Evolutionary conservation across 2,329 filamentous ascomycete genomes (phyloP).

Genomic region (Talaromyces sp.): DNA sequence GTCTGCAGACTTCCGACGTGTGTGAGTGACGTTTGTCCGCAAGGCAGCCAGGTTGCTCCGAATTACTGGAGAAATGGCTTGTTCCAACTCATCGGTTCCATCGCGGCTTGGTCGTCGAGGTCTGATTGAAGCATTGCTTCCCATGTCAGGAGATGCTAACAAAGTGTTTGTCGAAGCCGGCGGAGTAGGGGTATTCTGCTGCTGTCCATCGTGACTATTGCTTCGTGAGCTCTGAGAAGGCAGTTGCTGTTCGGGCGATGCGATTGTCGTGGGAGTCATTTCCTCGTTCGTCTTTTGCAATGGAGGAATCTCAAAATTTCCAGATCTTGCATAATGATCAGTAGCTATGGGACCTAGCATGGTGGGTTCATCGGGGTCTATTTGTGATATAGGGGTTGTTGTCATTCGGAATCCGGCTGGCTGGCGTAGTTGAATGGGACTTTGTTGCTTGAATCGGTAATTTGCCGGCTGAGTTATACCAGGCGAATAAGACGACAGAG

Average conservation of each 20-base stretch:
- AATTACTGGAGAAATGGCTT: constrained; percentile 52
- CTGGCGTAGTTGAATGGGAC: constrained; percentile 17
- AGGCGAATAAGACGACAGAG: constrained; percentile 49
- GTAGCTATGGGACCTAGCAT: constrained; percentile 18
- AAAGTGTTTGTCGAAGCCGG: not conserved
- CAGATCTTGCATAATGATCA: constrained; percentile 15
- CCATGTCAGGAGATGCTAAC: constrained; percentile 1
- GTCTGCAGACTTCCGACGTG: constrained; percentile 50
- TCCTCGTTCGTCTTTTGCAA: constrained; percentile 7
- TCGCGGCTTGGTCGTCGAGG: constrained; percentile 66
- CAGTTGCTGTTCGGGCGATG: constrained; percentile 57
- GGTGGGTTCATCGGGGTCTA: constrained; percentile 20
- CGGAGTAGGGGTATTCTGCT: constrained; percentile 25
- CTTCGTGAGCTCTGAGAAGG: constrained; percentile 36
- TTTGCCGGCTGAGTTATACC: constrained; percentile 42
- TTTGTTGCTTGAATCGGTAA: constrained; percentile 33
- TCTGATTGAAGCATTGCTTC: constrained; percentile 31
- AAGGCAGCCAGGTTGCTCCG: constrained; percentile 54
- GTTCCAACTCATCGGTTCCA: constrained; percentile 61
- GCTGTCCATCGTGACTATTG: constrained; percentile 26
- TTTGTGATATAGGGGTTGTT: constrained; percentile 16
- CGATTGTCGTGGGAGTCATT: constrained; percentile 52
- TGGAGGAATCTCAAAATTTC: constrained; percentile 8
- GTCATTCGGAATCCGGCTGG: constrained; percentile 7
- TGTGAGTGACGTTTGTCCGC: constrained; percentile 47